phyloP scores from a whole-genome alignment of 225 moss, liverwort and hornwort species.

The Pleurozium schreberi region DNA sequence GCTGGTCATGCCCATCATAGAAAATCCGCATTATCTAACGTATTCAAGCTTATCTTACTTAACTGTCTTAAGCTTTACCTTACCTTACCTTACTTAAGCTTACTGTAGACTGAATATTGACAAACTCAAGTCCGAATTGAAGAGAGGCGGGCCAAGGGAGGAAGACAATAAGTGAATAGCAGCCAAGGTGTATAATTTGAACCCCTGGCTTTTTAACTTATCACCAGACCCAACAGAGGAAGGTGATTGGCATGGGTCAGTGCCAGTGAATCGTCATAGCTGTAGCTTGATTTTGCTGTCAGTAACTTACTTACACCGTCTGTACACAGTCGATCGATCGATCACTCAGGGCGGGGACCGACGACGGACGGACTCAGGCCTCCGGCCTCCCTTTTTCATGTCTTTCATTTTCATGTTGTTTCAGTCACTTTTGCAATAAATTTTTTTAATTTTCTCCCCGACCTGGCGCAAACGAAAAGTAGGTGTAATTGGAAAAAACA shows the following conservation, averaged over 20 bases:
- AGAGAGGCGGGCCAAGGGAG: background rate
- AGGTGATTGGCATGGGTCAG: background rate
- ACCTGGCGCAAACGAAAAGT: background rate
- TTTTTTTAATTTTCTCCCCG: background rate
- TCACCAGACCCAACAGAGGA: background rate
- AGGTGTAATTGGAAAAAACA: background rate
- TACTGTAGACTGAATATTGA: background rate
- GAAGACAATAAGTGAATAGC: slow-evolving; percentile 6
- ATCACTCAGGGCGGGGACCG: background rate
- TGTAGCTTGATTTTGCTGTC: slow-evolving; percentile 1
- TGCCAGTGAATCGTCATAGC: background rate
- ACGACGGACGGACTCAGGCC: no score
- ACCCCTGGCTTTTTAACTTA: background rate
- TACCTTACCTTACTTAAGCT: background rate
- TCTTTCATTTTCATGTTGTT: background rate
- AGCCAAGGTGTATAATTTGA: slow-evolving; percentile 8
- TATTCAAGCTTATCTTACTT: no score
- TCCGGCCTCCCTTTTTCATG: background rate
- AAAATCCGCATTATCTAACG: background rate
- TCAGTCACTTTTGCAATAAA: no score
- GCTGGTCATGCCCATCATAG: background rate
- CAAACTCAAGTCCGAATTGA: background rate
- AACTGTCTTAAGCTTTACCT: background rate
- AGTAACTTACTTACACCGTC: background rate
- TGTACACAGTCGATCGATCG: background rate